A percentile compares a stretch with the other conserved stretches of the same genome.
Evolutionary conservation across 2,329 filamentous ascomycete species (phyloP).

Genomic region (Colletotrichum sp.): DNA sequence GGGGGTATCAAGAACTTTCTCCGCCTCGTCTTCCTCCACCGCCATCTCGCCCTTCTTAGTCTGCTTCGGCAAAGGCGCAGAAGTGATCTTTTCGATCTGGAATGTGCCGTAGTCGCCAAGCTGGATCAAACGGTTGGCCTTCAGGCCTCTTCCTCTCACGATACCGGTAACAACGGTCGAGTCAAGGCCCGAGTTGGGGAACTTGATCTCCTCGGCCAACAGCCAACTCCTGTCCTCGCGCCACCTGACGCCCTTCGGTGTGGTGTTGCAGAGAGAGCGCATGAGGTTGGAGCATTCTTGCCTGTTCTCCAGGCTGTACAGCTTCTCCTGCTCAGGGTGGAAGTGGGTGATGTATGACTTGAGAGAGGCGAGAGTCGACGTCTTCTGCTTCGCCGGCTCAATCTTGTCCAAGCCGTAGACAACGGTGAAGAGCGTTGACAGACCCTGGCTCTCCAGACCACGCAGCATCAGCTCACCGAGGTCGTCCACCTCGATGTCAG

Average conservation of each 20-base stretch:
- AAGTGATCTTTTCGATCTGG: conserved; percentile 87
- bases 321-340: conserved; percentile 89
- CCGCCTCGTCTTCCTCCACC: conserved; percentile 62
- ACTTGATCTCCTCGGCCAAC: conserved; percentile 82
- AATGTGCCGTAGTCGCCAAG: conserved; percentile 94
- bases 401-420: conserved; percentile 81
- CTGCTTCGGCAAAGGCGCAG: conserved; percentile 70
- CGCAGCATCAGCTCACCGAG: conserved; percentile 85
- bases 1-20: conserved; percentile 71
- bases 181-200: conserved; percentile 65
- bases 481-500: conserved; percentile 82
- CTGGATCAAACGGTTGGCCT: conserved; percentile 88
- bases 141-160: conserved; percentile 84
- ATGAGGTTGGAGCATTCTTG: conserved; percentile 93
- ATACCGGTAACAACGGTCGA: conserved; percentile 81
- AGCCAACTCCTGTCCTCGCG: conserved; percentile 96
- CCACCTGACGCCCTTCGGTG: conserved; percentile 94
- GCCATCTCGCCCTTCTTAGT: conserved; percentile 70
- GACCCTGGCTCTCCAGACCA: conserved; percentile 89
- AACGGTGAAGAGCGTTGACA: conserved; percentile 88
- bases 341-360: conserved; percentile 95
- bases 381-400: conserved; percentile 78
- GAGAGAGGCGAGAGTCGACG: conserved; percentile 79
- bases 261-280: conserved; percentile 87
- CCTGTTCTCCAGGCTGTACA: conserved; percentile 85